Conservation (phyloP, 768 basidiomycete species). For the Rhodotorula toruloides region DNA sequence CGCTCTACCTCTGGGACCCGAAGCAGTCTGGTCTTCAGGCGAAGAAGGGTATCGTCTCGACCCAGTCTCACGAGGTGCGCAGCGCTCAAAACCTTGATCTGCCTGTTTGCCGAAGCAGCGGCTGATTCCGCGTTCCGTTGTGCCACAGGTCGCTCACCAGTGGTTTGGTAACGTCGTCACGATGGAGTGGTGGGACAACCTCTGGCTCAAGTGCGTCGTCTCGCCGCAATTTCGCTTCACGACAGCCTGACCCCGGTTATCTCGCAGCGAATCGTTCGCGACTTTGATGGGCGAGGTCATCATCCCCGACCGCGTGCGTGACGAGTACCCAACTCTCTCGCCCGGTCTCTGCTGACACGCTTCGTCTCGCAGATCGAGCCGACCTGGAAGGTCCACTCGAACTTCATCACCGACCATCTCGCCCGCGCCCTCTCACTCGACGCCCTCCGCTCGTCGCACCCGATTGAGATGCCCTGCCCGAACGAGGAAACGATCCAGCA, state of each 20-base stretch:
- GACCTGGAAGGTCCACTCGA: slow-evolving; percentile 60
- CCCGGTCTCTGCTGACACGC: neutral
- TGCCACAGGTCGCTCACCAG: slow-evolving; percentile 28
- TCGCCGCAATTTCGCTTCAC: too few relatives aligned
- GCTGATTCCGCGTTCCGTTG: neutral
- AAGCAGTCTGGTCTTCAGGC: slow-evolving; percentile 64
- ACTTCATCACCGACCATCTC: slow-evolving; percentile 74
- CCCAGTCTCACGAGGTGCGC: slow-evolving; percentile 83
- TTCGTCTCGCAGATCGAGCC: slow-evolving; percentile 6
- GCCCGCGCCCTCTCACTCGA: slow-evolving; percentile 74
- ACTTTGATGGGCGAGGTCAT: slow-evolving; percentile 80
- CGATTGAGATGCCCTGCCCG: slow-evolving; percentile 83
- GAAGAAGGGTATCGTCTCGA: slow-evolving; percentile 70
- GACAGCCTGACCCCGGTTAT: neutral
- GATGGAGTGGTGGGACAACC: slow-evolving; percentile 58
- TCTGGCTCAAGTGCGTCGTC: slow-evolving; percentile 45
- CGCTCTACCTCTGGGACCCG: slow-evolving; percentile 72
- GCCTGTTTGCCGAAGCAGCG: too few relatives aligned
- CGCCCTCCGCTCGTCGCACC: slow-evolving; percentile 78
- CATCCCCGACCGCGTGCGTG: slow-evolving; percentile 57
- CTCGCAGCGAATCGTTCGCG: slow-evolving; percentile 22
- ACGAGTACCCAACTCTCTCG: slow-evolving; percentile 14
- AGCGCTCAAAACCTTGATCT: neutral
- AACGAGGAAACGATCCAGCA: slow-evolving; percentile 50
- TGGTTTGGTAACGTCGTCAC: slow-evolving; percentile 62